Evolutionary conservation across 768 basidiomycete genomes (phyloP), one percentile per base, ranked within the genome.

Genomic region (Termitomyces heimii): DNA sequence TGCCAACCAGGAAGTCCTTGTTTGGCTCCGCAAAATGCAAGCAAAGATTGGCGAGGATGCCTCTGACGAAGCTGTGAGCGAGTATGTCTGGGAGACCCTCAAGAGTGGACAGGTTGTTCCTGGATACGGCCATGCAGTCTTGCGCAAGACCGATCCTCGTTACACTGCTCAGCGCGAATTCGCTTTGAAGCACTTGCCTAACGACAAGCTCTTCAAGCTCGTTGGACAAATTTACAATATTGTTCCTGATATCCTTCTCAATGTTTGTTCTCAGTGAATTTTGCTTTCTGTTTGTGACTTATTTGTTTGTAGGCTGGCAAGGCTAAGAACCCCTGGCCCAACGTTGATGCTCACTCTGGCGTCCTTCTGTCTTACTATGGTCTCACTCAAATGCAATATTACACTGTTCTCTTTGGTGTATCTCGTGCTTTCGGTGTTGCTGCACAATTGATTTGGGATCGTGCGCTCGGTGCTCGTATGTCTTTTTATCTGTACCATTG

Each of bases 271-370:
- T 31, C 26, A 40, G 1, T 13, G 1, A 4, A 46, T 18, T 6
- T 26, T 24, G 20, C 29, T 6, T 5, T 37, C 20, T 13, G 54
- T 26, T 35, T 39, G 55, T 31, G 26, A 28, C 39, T 60, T 60
- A 52, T 9, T 46, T 6, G 45, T 20, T 39, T 49, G 3, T 62
- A 89, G 87, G 90, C 91, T 63, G 91, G 91, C 63, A 93, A 93
- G 73, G 91, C 90, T 18, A 93, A 92, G 82, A 93, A 93, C 77
- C 91, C 91, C 2, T 93, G 89, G 89, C 95, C 95, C 45, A 98
- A 98, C 71, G 95, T 98, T 56, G 95, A 98, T 71, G 93, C 95
- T 50, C 94, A 96, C 78, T 98, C 96, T 16, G 94, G 92, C 73
- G 91, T 84, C 53, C 83, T 95, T 46, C 75, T 95, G 22, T 88